Evolutionary conservation across 1,284 basidiomycete genomes (phyloP).

Genomic region (Chiua sp.): DNA sequence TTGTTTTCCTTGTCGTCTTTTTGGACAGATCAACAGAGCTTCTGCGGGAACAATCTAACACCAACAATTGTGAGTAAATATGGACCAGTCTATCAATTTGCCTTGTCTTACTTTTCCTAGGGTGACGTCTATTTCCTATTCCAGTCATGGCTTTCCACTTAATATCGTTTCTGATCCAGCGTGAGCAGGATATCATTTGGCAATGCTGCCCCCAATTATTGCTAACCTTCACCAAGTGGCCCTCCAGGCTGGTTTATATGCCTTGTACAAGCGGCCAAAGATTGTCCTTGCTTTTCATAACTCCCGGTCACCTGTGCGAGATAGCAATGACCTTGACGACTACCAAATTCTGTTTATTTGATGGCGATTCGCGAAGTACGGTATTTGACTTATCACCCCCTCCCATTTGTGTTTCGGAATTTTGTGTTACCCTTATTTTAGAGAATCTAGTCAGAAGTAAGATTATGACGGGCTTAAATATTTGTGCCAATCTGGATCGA

Average conservation of each 20-base stretch:
- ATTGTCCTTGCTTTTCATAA: constrained; percentile 13
- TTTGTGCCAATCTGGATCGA: too few relatives aligned
- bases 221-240: constrained; percentile 13
- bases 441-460: too few relatives aligned
- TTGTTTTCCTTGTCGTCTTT: neutral
- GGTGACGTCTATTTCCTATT: constrained; percentile 12
- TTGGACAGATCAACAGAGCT: too few relatives aligned
- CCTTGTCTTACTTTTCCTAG: constrained; percentile 2
- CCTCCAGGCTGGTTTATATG: constrained; percentile 22
- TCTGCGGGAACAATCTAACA: neutral
- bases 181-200: constrained; percentile 5
- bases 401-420: neutral
- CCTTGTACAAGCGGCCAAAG: constrained; percentile 16
- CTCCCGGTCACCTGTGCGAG: constrained; percentile 14
- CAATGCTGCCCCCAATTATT: neutral
- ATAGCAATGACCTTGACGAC: constrained; percentile 7
- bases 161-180: constrained; percentile 11
- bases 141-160: constrained; percentile 4
- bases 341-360: neutral
- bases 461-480: too few relatives aligned
- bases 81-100: neutral
- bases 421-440: too few relatives aligned
- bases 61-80: constrained; percentile 12
- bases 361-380: constrained; percentile 10
- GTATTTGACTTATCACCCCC: neutral